Percentiles rank a stretch among this genome's conserved stretches.
Conservation (phyloP, 1,139 yeast species). For the Taphrina communis region DNA sequence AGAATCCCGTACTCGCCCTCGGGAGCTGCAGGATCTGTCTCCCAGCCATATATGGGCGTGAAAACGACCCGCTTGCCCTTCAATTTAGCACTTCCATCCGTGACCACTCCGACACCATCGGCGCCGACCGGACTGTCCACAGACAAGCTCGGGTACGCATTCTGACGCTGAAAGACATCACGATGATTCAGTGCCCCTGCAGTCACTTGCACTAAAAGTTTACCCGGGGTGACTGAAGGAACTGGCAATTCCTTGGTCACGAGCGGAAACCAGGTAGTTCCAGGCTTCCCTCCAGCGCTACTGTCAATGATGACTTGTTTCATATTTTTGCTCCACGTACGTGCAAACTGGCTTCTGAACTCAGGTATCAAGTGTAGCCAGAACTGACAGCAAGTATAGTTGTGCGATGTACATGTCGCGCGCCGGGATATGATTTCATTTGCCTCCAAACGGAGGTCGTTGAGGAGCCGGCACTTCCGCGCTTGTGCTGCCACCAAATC, state of each 20-base stretch:
- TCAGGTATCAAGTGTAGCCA: background rate
- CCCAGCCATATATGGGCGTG: slow-evolving; percentile 45
- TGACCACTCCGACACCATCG: slow-evolving; percentile 46
- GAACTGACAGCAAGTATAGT: background rate
- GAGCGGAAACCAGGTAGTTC: slow-evolving; percentile 43
- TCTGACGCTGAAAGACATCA: slow-evolving; percentile 46
- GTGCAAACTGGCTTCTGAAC: background rate
- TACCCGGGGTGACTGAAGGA: slow-evolving; percentile 30
- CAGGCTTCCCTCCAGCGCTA: slow-evolving; percentile 41
- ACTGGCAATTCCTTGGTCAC: slow-evolving; percentile 12
- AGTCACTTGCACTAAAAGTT: slow-evolving; percentile 43
- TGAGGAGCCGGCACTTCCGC: too few relatives aligned
- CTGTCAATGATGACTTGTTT: slow-evolving; percentile 36
- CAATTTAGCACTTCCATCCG: slow-evolving; percentile 24
- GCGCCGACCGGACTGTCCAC: slow-evolving; percentile 45
- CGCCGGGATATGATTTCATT: background rate
- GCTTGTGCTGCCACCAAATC: too few relatives aligned
- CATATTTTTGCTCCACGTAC: background rate
- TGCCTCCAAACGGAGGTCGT: too few relatives aligned
- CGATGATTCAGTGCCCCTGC: slow-evolving; percentile 47
- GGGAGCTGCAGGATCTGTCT: slow-evolving; percentile 40
- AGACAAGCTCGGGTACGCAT: slow-evolving; percentile 45
- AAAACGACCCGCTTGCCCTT: slow-evolving; percentile 43
- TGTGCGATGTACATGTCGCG: too few relatives aligned
- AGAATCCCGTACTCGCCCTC: slow-evolving; percentile 45